Conservation (phyloP, 2,329 filamentous ascomycete species). For the Ramularia collo-cygni region DNA sequence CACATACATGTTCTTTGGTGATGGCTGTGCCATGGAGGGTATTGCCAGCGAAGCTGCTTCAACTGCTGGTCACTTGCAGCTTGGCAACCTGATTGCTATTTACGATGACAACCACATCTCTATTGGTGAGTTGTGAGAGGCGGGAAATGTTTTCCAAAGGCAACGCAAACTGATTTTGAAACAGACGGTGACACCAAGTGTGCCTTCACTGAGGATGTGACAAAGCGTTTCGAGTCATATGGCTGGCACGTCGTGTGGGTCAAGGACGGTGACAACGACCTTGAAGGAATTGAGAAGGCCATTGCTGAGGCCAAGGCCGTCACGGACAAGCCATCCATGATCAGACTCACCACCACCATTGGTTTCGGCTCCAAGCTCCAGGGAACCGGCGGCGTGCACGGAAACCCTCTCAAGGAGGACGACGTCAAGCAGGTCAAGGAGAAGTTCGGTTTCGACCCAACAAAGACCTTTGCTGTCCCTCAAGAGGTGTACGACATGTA, state of each 20-base stretch:
- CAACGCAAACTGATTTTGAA: not conserved
- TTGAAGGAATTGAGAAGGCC: slow-evolving; percentile 79
- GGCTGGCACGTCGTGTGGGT: slow-evolving; percentile 90
- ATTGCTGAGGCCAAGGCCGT: slow-evolving; percentile 78
- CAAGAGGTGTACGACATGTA: slow-evolving; percentile 92
- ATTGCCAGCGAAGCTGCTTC: slow-evolving; percentile 89
- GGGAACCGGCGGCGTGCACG: slow-evolving; percentile 94
- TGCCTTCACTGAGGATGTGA: slow-evolving; percentile 94
- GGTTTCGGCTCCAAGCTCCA: slow-evolving; percentile 89
- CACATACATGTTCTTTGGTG: slow-evolving; percentile 94
- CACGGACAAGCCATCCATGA: slow-evolving; percentile 93
- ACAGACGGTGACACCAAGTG: slow-evolving; percentile 88
- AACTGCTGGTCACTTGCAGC: slow-evolving; percentile 89
- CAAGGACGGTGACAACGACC: slow-evolving; percentile 80
- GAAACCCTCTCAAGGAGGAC: slow-evolving; percentile 88
- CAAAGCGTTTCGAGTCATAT: slow-evolving; percentile 91
- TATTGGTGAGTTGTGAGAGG: slow-evolving; percentile 47
- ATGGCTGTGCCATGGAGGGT: slow-evolving; percentile 98
- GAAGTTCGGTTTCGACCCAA: slow-evolving; percentile 93
- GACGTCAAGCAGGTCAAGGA: slow-evolving; percentile 90
- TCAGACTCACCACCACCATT: slow-evolving; percentile 96
- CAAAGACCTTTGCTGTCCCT: slow-evolving; percentile 86
- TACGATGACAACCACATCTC: slow-evolving; percentile 99
- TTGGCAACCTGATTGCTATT: slow-evolving; percentile 93
- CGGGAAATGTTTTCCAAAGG: not conserved